Evolutionary conservation across 805 yeast species (phyloP), one percentile per base, ranked within the genome.

Genomic region (Barnettozyma vustinii): DNA sequence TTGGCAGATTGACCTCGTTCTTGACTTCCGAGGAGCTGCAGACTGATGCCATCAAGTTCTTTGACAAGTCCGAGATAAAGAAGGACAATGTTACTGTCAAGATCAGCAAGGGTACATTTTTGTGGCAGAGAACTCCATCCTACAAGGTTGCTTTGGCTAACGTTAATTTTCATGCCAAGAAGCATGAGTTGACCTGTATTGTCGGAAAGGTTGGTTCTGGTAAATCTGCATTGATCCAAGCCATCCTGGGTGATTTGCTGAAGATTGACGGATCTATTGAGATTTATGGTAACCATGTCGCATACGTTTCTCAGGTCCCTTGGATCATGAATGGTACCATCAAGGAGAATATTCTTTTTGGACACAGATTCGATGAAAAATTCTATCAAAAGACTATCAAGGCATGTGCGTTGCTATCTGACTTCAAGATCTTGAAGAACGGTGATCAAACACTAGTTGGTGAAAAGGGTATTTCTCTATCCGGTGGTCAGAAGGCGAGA

Each of bases 401-500:
- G 45, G 96, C 97, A 0, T 94, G 99, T 74, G 97, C 96, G 13
- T 76, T 94, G 57, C 67, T 49, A 77, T 80, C 32, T 74, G 83
- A 2, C 66, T 80, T 26, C 75, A 81, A 9, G 84, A 84, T 35
- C 84, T 33, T 32, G 21, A 43, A 35, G 30, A 25, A 23, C 18
- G 32, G 37, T 20, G 46, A 43, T 16, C 26, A 43, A 35, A 35
- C 39, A 4, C 23, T 33, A 16, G 40, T 23, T 20, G 99, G 99
- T 54, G 99, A 94, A 70, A 89, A 92, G 65, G 99, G 99, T 55
- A 91, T 94, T 45, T 88, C 97, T 13, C 74, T 94, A 44, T 87
- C 96, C 39, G 99, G 99, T 45, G 99, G 99, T 41, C 99, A 94
- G 67, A 94, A 94, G 74, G 98, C 99, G 0, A 82, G 99, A 65